Percentiles rank a stretch among this genome's conserved stretches.
phyloP scores from a whole-genome alignment of 2,329 filamentous ascomycete species.

The Neopestalotiopsis clavispora region DNA sequence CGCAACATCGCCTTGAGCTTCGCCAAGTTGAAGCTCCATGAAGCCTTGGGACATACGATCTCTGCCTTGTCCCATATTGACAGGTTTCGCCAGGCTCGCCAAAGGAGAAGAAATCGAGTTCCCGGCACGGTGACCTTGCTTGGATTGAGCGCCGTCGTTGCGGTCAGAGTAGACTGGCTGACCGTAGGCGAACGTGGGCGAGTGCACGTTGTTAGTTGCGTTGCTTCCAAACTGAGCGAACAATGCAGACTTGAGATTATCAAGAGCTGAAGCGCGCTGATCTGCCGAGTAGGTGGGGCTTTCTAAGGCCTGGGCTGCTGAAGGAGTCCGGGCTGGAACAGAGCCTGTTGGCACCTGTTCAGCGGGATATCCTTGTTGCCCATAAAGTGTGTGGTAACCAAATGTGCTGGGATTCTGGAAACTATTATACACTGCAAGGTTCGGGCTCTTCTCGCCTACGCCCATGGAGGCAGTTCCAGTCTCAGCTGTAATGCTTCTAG shows the following conservation, averaged over 20 bases:
- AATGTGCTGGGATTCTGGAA: not conserved
- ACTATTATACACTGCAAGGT: not conserved
- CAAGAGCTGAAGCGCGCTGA: constrained; percentile 17
- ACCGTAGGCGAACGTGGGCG: constrained; percentile 2
- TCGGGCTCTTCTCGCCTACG: constrained; percentile 17
- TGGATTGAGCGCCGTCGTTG: not conserved
- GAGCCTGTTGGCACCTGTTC: not conserved
- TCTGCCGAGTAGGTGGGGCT: constrained; percentile 14
- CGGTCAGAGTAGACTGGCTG: not conserved
- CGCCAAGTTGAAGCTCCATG: not conserved
- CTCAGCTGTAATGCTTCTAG: constrained; percentile 29
- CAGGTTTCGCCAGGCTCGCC: not conserved
- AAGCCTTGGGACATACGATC: not conserved
- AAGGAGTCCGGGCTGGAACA: not conserved
- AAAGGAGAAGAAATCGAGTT: not conserved
- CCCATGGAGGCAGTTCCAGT: constrained; percentile 24
- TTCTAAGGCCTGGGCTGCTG: not conserved
- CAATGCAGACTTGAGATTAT: constrained; percentile 17
- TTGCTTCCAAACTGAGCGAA: constrained; percentile 19
- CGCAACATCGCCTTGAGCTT: not conserved
- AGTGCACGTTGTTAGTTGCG: not conserved
- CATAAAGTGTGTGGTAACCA: not conserved
- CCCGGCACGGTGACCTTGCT: constrained; percentile 1
- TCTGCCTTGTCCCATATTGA: not conserved
- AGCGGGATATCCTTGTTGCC: not conserved